Evolutionary conservation across 192 early-diverging fungal genomes (phyloP), one percentile per base, ranked within the genome.

Genomic region (Anaeromyces robustus): DNA sequence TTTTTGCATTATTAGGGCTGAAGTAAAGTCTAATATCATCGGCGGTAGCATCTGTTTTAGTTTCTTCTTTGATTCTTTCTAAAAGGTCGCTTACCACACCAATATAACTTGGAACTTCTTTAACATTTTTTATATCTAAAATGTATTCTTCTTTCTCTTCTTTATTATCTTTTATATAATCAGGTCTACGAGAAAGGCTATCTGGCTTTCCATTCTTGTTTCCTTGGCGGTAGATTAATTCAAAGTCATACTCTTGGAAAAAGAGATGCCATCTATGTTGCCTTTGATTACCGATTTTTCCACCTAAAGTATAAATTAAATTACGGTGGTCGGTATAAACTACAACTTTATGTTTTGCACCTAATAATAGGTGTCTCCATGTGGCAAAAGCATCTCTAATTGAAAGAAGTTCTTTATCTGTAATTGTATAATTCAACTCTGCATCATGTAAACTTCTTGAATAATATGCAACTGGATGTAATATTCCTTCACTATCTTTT

Each of bases 241-340:
- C 19, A 59, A 80, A 84, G 30, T 82, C 78, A 68, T 43, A 86
- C 14, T 84, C 77, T 34, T 34, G 32, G 32, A 34, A 34, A 4
- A 82, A 43, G 22, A 84, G 31, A n/a, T 81, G 78, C 85, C 84
- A 89, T 0, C 81, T 79, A 59, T 82, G 83, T 30, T 87, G 87
- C 1, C 87, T 77, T 13, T 81, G 78, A 26, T 81, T 85, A 2
- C 85, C 80, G 30, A 82, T 41, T 2, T 22, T 77, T 9, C 81
- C 83, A 0, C 81, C 82, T 5, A 79, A 80, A 16, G 86, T 85
- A 26, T 86, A 86, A 22, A 83, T 80, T 30, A 87, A 79, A 78
- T 86, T 86, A 17, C 82, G 80, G 77, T 89, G 88, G 80, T 89
- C 85, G 3, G 85, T 84, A 79, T 80, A 81, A 2, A 89, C n/a